These are phyloP conservation scores for Morella rubra DNA, from an alignment of 306 rosid species.

Conservation along the genomic window DNA sequence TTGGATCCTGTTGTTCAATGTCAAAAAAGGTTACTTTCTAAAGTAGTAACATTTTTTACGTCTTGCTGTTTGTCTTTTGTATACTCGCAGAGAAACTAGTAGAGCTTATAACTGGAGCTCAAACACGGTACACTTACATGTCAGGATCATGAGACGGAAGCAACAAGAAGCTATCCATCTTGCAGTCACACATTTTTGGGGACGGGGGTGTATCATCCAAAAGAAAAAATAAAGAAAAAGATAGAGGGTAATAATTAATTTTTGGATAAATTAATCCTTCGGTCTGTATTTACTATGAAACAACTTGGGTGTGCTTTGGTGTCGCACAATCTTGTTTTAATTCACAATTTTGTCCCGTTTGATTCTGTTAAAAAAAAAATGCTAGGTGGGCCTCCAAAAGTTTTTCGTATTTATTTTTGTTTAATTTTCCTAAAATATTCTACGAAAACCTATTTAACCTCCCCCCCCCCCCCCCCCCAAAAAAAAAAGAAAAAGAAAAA, in stretches of 20 bases:
- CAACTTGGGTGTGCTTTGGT: neutral
- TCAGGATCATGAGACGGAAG: constrained; percentile 64
- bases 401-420: too few species aligned
- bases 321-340: neutral
- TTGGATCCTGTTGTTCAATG: constrained; percentile 15
- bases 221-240: neutral
- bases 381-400: too few species aligned
- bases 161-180: constrained; percentile 18
- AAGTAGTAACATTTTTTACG: neutral
- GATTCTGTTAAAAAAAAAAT: neutral
- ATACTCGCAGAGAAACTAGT: constrained; percentile 68
- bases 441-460: too few species aligned
- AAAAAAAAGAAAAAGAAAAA: too few species aligned
- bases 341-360: neutral
- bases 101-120: constrained; percentile 86
- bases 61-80: constrained; percentile 1
- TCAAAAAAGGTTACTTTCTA: constrained; percentile 11
- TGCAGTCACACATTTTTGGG: constrained; percentile 10
- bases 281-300: neutral
- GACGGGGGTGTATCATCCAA: neutral
- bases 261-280: neutral
- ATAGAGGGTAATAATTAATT: neutral
- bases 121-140: constrained; percentile 84
- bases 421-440: too few species aligned
- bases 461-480: too few species aligned